A percentile compares a stretch with the other conserved stretches of the same genome.
phyloP scores from a whole-genome alignment of 768 basidiomycete genomes.

The Cystofilobasidium ferigula region DNA sequence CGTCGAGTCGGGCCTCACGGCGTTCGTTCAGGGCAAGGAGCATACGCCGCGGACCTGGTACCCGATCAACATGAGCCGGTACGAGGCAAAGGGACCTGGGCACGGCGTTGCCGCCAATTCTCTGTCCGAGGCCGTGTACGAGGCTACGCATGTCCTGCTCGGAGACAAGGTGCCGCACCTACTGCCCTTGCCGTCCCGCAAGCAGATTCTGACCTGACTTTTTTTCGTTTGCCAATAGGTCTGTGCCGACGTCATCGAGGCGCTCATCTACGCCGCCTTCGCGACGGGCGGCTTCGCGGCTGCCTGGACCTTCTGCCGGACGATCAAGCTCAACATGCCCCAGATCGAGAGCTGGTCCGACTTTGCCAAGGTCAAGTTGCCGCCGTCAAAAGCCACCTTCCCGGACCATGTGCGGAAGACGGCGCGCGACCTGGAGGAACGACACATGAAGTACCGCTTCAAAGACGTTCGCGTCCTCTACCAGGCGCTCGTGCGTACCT shows the following conservation, averaged over 20 bases:
- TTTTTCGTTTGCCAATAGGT: slow-evolving; percentile 42
- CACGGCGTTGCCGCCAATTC: neutral
- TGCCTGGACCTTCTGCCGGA: slow-evolving; percentile 55
- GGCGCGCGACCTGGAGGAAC: slow-evolving; percentile 50
- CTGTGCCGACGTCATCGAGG: slow-evolving; percentile 73
- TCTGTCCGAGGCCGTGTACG: neutral
- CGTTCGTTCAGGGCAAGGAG: slow-evolving; percentile 53
- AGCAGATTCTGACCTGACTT: neutral
- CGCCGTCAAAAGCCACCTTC: slow-evolving; percentile 34
- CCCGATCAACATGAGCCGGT: slow-evolving; percentile 1
- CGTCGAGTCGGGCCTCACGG: slow-evolving; percentile 51
- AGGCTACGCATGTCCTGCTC: slow-evolving; percentile 40
- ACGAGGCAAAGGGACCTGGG: neutral
- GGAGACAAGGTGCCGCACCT: slow-evolving; percentile 57
- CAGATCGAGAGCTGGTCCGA: slow-evolving; percentile 61
- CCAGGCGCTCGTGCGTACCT: slow-evolving; percentile 55
- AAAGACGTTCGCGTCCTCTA: slow-evolving; percentile 53
- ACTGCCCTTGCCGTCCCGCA: slow-evolving; percentile 26
- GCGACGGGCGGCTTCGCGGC: slow-evolving; percentile 58
- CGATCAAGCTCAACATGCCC: slow-evolving; percentile 55
- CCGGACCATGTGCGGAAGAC: slow-evolving; percentile 45
- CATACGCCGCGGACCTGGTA: slow-evolving; percentile 11
- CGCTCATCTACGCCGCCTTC: slow-evolving; percentile 72
- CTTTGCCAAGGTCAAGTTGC: slow-evolving; percentile 43
- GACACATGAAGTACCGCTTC: slow-evolving; percentile 57